phyloP scores from a whole-genome alignment of 2,329 filamentous ascomycete species.

The Onygenales sp. region DNA sequence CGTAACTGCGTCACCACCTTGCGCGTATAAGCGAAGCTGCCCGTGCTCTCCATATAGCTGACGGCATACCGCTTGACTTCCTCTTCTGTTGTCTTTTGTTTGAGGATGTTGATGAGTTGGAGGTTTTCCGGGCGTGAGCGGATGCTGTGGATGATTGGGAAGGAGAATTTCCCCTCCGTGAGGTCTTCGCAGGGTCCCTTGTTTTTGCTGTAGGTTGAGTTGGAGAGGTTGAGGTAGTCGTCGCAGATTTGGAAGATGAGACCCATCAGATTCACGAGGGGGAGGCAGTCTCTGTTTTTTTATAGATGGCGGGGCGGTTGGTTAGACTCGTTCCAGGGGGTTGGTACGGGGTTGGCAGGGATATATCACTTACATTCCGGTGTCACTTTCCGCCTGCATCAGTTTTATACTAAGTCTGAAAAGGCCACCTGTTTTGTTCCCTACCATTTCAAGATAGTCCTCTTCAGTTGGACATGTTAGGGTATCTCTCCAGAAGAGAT shows the following conservation, averaged over 20 bases:
- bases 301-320: constrained; percentile 2
- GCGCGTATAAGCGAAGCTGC: constrained; percentile 79
- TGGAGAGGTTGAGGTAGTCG: constrained; percentile 76
- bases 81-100: constrained; percentile 72
- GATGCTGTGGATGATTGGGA: constrained; percentile 20
- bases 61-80: constrained; percentile 87
- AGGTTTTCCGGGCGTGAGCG: constrained; percentile 47
- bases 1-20: constrained; percentile 56
- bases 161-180: constrained; percentile 23
- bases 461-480: constrained; percentile 27
- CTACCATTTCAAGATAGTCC: constrained; percentile 34
- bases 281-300: constrained; percentile 19
- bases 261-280: constrained; percentile 54
- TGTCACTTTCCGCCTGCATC: constrained; percentile 24
- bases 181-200: constrained; percentile 63
- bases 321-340: constrained; percentile 4
- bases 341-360: neutral
- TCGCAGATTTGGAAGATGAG: constrained; percentile 28
- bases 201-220: constrained; percentile 60
- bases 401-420: constrained; percentile 29
- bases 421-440: constrained; percentile 32
- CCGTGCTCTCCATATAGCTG: constrained; percentile 78
- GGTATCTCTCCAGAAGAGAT: constrained; percentile 31
- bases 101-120: constrained; percentile 79
- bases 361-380: constrained; percentile 7